These are phyloP conservation scores for Diphasiastrum complanatum DNA, from an alignment of 83 land plant genomes.

Conservation along the genomic window DNA sequence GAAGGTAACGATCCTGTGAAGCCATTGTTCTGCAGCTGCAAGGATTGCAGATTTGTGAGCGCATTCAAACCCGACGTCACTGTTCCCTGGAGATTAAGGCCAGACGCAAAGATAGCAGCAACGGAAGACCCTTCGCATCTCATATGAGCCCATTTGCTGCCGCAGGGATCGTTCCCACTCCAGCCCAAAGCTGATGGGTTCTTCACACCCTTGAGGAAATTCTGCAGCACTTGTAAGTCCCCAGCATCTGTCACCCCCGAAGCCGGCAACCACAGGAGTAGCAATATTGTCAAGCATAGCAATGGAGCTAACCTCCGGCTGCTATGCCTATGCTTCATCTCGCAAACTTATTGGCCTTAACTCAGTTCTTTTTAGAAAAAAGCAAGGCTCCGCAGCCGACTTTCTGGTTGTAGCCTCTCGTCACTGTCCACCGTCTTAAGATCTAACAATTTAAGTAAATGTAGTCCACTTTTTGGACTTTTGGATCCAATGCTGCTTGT, in stretches of 20 bases:
- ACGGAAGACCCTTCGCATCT: neutral
- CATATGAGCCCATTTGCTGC: slow-evolving; percentile 1
- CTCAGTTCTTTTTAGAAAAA: too few species aligned
- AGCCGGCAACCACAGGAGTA: too few species aligned
- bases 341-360: too few species aligned
- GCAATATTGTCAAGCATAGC: too few species aligned
- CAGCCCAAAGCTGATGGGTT: slow-evolving; percentile 2
- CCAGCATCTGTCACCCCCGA: neutral
- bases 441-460: too few species aligned
- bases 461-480: too few species aligned
- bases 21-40: slow-evolving; percentile 4
- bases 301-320: too few species aligned
- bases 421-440: too few species aligned
- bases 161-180: slow-evolving; percentile 8
- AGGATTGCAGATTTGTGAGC: slow-evolving; percentile 1
- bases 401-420: too few species aligned
- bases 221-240: neutral
- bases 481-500: too few species aligned
- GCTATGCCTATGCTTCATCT: too few species aligned
- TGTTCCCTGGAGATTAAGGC: neutral
- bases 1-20: slow-evolving; percentile 4
- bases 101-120: neutral
- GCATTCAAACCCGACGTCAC: neutral
- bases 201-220: neutral
- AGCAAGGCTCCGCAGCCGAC: too few species aligned